Conservation (phyloP, 2,329 filamentous ascomycete species). For the Pyrenochaeta sp. region DNA sequence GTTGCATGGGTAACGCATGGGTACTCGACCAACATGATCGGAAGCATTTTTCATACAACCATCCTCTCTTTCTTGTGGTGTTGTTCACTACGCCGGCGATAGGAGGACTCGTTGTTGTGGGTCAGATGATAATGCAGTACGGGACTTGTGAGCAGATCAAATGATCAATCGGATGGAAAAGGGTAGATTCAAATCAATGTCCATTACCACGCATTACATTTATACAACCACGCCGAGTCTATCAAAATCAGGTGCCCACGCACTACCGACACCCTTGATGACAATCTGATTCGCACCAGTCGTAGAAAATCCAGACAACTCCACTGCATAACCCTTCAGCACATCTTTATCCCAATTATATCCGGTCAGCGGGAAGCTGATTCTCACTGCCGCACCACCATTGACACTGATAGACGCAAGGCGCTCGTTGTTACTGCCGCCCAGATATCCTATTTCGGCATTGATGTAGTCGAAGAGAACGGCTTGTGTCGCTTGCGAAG, state of each 20-base stretch:
- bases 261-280: slow-evolving; percentile 16
- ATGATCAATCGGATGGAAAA: too few species aligned
- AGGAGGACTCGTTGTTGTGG: too few species aligned
- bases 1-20: too few species aligned
- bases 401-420: slow-evolving; percentile 26
- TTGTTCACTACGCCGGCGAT: too few species aligned
- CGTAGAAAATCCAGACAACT: slow-evolving; percentile 24
- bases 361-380: slow-evolving; percentile 26
- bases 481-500: slow-evolving; percentile 19
- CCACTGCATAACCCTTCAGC: slow-evolving; percentile 19
- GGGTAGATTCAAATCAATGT: too few species aligned
- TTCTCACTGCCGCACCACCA: slow-evolving; percentile 21
- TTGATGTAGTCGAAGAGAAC: slow-evolving; percentile 28
- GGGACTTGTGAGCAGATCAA: too few species aligned
- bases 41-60: too few species aligned
- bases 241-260: slow-evolving; percentile 21
- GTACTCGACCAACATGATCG: too few species aligned
- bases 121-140: too few species aligned
- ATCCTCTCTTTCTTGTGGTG: too few species aligned
- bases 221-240: slow-evolving; percentile 21
- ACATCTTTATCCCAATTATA: slow-evolving; percentile 27
- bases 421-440: slow-evolving; percentile 22
- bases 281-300: slow-evolving; percentile 22
- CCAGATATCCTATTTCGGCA: slow-evolving; percentile 23
- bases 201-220: too few species aligned